A percentile compares a stretch with the other conserved stretches of the same genome.
phyloP scores from a whole-genome alignment of 1,284 basidiomycete genomes.

The Ustilago vetiveriae region DNA sequence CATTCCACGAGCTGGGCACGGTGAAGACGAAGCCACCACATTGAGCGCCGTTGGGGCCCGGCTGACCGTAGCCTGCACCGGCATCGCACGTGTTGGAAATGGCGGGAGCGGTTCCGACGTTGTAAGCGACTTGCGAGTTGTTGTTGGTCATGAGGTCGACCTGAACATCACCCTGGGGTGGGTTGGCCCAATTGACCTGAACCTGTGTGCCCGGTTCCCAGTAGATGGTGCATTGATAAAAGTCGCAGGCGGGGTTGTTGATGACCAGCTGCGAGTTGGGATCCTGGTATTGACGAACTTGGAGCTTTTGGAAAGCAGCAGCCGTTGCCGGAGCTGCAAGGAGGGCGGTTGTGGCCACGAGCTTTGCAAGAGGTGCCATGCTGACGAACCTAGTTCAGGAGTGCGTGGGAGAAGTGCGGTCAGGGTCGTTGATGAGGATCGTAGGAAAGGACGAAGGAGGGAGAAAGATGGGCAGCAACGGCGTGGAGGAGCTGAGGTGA shows the following conservation, averaged over 20 bases:
- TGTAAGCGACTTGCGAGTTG: slow-evolving; percentile 44
- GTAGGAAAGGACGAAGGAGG: not conserved
- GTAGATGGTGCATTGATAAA: slow-evolving; percentile 52
- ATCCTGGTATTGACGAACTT: slow-evolving; percentile 45
- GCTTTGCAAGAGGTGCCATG: slow-evolving; percentile 33
- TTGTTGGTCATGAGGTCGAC: slow-evolving; percentile 56
- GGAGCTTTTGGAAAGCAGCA: slow-evolving; percentile 14
- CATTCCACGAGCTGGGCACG: slow-evolving; percentile 51
- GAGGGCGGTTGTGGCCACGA: slow-evolving; percentile 11
- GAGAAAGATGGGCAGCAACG: no score
- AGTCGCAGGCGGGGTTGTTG: slow-evolving; percentile 50
- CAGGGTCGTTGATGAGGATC: no score
- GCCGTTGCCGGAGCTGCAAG: slow-evolving; percentile 22
- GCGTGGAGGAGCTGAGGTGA: slow-evolving; percentile 1
- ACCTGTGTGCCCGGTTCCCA: slow-evolving; percentile 42
- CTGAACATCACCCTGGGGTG: slow-evolving; percentile 44
- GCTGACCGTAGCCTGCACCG: slow-evolving; percentile 39
- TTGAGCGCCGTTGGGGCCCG: slow-evolving; percentile 35
- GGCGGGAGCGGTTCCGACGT: slow-evolving; percentile 46
- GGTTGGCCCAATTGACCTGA: slow-evolving; percentile 55
- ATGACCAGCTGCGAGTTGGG: slow-evolving; percentile 47
- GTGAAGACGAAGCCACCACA: slow-evolving; percentile 53
- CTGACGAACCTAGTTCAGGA: not conserved
- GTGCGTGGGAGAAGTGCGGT: no score
- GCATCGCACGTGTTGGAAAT: slow-evolving; percentile 49